Evolutionary conservation across 108 stramenopile genomes (phyloP), one percentile per base, ranked within the genome.

Genomic region (Skeletonema tropicum): DNA sequence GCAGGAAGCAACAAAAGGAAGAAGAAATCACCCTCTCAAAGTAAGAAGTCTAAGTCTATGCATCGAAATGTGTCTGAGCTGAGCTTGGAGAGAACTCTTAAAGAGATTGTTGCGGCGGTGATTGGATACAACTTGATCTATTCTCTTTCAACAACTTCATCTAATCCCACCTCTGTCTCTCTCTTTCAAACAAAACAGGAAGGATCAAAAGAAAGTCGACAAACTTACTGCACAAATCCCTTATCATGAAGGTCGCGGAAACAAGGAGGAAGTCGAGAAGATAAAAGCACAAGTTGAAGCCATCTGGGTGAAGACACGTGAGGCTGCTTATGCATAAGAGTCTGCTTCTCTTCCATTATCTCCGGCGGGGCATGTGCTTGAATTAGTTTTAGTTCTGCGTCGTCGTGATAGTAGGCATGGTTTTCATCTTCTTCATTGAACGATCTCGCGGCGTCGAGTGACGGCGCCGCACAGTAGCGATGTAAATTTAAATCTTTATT

Each of bases 151-250:
- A 57, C 58, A 19, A 57, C 45, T 10, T 39, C 10, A n/a, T 39
- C 38, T 39, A 10, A 9, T 12, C 10, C 29, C 66, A n/a, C 52
- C 39, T 45, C 23, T 42, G 13, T 49, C 45, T 49, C 35, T 61
- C 32, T 66, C 58, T 52, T 38, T 36, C 3, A 61, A n/a, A 14
- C 42, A 59, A 45, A 49, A 55, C 78, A 93, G 92, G 80, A 94
- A 94, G 74, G 93, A 94, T 74, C 78, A 81, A 33, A 94, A 94
- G 89, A 94, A 94, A 80, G 93, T 94, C 39, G 59, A 74, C 66
- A 94, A 94, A 55, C 83, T 94, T 13, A 73, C 85, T 68, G 78
- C 91, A 21, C 89, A 90, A 74, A 94, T 94, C 30, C 93, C 93
- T 17, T 91, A 90, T 83, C 88, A 92, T 60, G 91, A 94, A 83